Conservation (phyloP, 2,329 filamentous ascomycete genomes). For the Metarhizium guizhouense region DNA sequence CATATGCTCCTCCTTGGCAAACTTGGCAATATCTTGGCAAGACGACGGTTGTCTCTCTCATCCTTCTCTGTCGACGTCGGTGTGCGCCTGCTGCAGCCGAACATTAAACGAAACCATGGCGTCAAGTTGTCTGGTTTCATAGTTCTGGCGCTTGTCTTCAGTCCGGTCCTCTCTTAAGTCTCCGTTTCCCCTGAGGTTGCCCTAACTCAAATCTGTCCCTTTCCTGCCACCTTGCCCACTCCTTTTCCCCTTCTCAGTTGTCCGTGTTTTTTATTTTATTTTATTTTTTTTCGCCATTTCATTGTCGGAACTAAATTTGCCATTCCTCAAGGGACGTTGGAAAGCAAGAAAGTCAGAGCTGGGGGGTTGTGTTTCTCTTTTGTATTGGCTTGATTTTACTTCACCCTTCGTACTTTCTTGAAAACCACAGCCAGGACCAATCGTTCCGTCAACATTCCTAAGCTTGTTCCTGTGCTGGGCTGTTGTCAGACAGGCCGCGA, state of each 20-base stretch:
- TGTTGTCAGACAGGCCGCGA: neutral
- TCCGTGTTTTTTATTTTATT: neutral
- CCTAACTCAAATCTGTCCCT: neutral
- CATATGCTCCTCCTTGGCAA: neutral
- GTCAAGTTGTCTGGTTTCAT: neutral
- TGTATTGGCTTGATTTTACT: too few relatives aligned
- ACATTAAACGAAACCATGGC: too few relatives aligned
- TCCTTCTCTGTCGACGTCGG: neutral
- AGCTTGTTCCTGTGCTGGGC: neutral
- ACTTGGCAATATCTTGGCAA: neutral
- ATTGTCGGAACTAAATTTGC: neutral
- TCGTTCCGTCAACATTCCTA: neutral
- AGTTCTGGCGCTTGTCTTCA: neutral
- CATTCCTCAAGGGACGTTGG: too few relatives aligned
- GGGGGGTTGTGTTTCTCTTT: neutral
- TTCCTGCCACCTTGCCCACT: neutral
- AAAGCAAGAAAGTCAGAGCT: too few relatives aligned
- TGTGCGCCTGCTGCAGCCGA: neutral
- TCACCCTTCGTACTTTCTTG: too few relatives aligned
- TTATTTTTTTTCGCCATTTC: neutral
- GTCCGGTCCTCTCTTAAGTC: neutral
- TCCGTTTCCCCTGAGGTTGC: neutral
- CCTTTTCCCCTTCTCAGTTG: neutral
- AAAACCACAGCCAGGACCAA: too few relatives aligned
- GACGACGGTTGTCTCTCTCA: too few relatives aligned